These are phyloP conservation scores for Pythium dissimile DNA, from an alignment of 352 stramenopile genomes.

Conservation along the genomic window DNA sequence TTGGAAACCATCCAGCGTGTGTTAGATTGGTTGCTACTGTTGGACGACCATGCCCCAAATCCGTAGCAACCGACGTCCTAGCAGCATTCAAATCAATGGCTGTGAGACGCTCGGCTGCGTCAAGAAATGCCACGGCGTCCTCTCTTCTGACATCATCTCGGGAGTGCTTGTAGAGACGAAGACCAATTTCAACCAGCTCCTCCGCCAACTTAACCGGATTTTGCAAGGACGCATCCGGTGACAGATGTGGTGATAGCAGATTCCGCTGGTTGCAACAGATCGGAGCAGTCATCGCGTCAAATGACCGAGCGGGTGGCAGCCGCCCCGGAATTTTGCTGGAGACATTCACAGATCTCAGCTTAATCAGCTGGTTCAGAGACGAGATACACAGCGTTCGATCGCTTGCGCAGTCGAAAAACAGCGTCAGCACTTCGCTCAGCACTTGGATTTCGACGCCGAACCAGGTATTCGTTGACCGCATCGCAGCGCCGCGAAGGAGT, in stretches of 20 bases:
- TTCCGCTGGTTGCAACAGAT: constrained; percentile 59
- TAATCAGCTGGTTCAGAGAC: constrained; percentile 32
- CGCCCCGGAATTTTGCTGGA: not conserved
- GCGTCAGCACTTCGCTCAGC: constrained; percentile 45
- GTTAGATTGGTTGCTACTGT: not conserved
- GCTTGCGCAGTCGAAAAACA: constrained; percentile 48
- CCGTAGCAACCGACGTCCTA: no score
- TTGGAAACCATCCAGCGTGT: constrained; percentile 2
- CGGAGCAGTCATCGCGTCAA: constrained; percentile 19
- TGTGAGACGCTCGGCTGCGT: not conserved
- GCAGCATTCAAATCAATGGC: not conserved
- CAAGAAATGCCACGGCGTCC: not conserved
- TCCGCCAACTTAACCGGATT: constrained; percentile 3
- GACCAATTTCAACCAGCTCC: not conserved
- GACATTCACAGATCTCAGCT: constrained; percentile 8
- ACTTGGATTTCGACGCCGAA: constrained; percentile 57
- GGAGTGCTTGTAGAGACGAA: not conserved
- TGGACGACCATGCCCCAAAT: no score
- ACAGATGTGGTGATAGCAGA: constrained; percentile 8
- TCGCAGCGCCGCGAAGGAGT: constrained; percentile 1
- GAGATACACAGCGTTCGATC: constrained; percentile 30
- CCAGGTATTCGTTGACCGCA: constrained; percentile 30
- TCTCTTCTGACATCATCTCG: not conserved
- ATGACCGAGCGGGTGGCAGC: not conserved
- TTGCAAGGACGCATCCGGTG: not conserved